Base-by-base conservation (phyloP, 2,329 filamentous ascomycete genomes). In the Monilinia vaccinii-corymbosi region DNA sequence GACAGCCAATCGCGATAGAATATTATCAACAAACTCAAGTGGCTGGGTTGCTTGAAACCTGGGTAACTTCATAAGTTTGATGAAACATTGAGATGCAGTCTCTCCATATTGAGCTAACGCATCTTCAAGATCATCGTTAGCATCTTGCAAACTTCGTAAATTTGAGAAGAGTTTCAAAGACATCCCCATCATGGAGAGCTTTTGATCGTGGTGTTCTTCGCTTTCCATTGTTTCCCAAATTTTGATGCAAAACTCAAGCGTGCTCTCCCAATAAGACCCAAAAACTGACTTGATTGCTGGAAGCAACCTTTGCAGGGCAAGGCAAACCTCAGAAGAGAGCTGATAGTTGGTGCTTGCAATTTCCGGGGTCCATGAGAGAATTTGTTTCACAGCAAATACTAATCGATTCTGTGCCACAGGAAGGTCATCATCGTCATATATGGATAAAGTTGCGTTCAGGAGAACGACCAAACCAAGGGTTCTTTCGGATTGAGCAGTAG, bases 41-140 rank as follows among this genome's bases (percentile, higher is more conserved):
- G 91, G 88, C 64, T 89, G 84, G 5, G 88, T 78, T 5, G 72
- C 70, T 5, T 71, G 70, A 1, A 72, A 73, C 14, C 79, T 73
- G 2, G 75, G 72, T 1, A 81, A 68, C 47, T 83, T 84, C 23
- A 95, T 80, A 0, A 92, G 75, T 10, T 79, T 75, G 18, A 92
- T 73, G 3, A 94, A 70, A 0, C 80, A 82, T 4, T 75, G 71
- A 1, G 82, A 81, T 42, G 87, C 80, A 0, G 74, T 72, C 21
- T 79, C 73, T n/a, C 81, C 77, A 11, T 81, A 79, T 14, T 85
- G 81, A 56, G 81, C 80, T 69, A 93, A 81, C 0, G 84, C 84
- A 68, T 97, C 92, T 16, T 84, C 75, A 0, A 97, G 79, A 71
- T 97, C 93, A 64, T 97, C 93, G 64, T 96, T 97, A 2, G 86